phyloP scores from a whole-genome alignment of 23 red algal species.

The Gracilariopsis chorda region DNA sequence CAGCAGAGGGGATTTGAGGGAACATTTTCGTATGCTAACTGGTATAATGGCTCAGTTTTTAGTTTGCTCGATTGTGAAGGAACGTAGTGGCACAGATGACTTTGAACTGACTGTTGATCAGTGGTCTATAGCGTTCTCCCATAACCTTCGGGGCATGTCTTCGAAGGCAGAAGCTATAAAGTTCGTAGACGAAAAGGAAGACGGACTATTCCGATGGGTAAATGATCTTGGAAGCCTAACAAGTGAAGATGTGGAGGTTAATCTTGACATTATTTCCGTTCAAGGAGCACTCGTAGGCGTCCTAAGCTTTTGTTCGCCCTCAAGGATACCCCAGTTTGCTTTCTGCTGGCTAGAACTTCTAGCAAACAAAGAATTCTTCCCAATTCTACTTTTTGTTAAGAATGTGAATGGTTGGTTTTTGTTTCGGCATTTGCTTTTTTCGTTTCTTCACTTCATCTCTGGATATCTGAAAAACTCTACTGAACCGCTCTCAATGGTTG shows the following conservation, averaged over 20 bases:
- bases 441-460: slow-evolving; percentile 78
- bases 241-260: not conserved
- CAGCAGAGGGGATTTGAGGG: slow-evolving; percentile 27
- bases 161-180: not conserved
- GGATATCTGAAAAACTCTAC: slow-evolving; percentile 44
- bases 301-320: slow-evolving; percentile 68
- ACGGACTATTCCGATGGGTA: slow-evolving; percentile 12
- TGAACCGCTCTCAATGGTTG: slow-evolving; percentile 30
- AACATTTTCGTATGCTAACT: slow-evolving; percentile 67
- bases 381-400: slow-evolving; percentile 59
- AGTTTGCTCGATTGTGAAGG: not conserved
- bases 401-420: slow-evolving; percentile 60
- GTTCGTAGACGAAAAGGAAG: slow-evolving; percentile 14
- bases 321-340: slow-evolving; percentile 72
- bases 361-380: slow-evolving; percentile 72
- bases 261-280: slow-evolving; percentile 55
- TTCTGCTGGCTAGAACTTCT: slow-evolving; percentile 92
- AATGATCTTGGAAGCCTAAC: not conserved
- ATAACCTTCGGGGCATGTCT: not conserved
- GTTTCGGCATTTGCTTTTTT: slow-evolving; percentile 74
- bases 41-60: slow-evolving; percentile 59
- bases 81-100: not conserved
- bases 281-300: slow-evolving; percentile 47
- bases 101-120: not conserved
- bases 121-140: not conserved